A percentile compares a stretch with the other conserved stretches of the same genome.
Evolutionary conservation across 225 moss, liverwort and hornwort species (phyloP).

Genomic region (Lunularia cruciata): DNA sequence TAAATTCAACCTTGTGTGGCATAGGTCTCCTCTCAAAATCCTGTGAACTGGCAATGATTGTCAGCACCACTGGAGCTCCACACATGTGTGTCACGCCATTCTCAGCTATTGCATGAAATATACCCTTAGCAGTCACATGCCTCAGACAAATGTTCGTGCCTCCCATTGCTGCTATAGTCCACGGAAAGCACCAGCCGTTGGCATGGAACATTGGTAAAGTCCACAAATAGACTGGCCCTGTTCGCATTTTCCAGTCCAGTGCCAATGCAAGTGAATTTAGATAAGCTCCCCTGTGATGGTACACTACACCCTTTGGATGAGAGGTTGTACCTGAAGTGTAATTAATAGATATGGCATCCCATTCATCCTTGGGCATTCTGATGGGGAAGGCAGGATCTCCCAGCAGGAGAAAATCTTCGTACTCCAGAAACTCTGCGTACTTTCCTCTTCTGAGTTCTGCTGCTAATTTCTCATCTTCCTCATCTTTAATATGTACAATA

Average conservation of each 20-base stretch:
- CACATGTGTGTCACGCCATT: slow-evolving; percentile 70
- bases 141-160: slow-evolving; percentile 69
- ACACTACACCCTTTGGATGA: slow-evolving; percentile 77
- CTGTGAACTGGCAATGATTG: slow-evolving; percentile 61
- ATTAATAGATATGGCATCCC: slow-evolving; percentile 75
- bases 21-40: slow-evolving; percentile 44
- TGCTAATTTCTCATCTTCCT: slow-evolving; percentile 22
- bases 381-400: slow-evolving; percentile 58
- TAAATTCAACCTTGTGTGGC: slow-evolving; percentile 46
- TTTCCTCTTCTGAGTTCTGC: slow-evolving; percentile 1
- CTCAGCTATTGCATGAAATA: slow-evolving; percentile 48
- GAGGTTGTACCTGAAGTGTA: slow-evolving; percentile 86
- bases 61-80: slow-evolving; percentile 75
- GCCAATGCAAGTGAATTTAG: slow-evolving; percentile 55
- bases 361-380: slow-evolving; percentile 71
- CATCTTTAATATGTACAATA: slow-evolving; percentile 60
- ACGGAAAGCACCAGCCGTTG: slow-evolving; percentile 78
- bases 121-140: slow-evolving; percentile 48
- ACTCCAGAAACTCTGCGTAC: slow-evolving; percentile 52
- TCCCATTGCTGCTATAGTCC: slow-evolving; percentile 63
- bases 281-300: slow-evolving; percentile 79
- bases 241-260: slow-evolving; percentile 58
- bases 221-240: slow-evolving; percentile 65
- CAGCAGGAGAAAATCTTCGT: slow-evolving; percentile 55
- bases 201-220: slow-evolving; percentile 82